Conservation (phyloP, 1,284 basidiomycete genomes). For the Xerocomus amazonicus region DNA sequence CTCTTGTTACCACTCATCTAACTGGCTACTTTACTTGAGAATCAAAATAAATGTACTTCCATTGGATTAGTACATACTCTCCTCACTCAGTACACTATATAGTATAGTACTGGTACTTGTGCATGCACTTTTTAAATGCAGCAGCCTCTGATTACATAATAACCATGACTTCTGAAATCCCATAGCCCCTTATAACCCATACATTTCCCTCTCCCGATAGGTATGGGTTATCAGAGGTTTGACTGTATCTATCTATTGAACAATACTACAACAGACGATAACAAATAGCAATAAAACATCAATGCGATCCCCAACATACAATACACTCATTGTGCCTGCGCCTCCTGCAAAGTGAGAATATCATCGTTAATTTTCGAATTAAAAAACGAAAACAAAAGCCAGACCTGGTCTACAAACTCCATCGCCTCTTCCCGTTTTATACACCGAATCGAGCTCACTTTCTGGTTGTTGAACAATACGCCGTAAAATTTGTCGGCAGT, state of each 20-base stretch:
- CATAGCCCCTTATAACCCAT: too few species aligned
- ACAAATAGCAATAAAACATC: slow-evolving; percentile 26
- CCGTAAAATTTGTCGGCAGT: slow-evolving; percentile 97
- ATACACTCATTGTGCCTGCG: slow-evolving; percentile 47
- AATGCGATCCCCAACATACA: neutral
- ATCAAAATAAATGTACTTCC: too few species aligned
- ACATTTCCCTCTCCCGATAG: too few species aligned
- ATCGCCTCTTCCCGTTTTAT: slow-evolving; percentile 84
- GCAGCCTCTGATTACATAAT: too few species aligned
- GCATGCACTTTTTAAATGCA: too few species aligned
- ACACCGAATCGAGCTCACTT: slow-evolving; percentile 82
- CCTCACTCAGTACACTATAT: too few species aligned
- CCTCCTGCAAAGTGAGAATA: slow-evolving; percentile 38
- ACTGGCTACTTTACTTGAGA: too few species aligned
- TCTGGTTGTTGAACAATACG: slow-evolving; percentile 97
- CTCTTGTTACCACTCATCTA: too few species aligned
- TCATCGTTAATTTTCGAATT: neutral
- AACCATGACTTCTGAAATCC: too few species aligned
- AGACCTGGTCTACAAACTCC: slow-evolving; percentile 84
- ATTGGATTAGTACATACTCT: too few species aligned
- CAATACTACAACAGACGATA: slow-evolving; percentile 12
- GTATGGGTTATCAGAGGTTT: too few species aligned
- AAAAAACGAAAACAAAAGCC: slow-evolving; percentile 11
- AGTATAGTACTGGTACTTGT: too few species aligned
- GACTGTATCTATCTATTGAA: neutral